A percentile compares a stretch with the other conserved stretches of the same genome.
These are phyloP conservation scores for Arthrobotrys conoides DNA, from an alignment of 2,329 filamentous ascomycete genomes.

Conservation along the genomic window DNA sequence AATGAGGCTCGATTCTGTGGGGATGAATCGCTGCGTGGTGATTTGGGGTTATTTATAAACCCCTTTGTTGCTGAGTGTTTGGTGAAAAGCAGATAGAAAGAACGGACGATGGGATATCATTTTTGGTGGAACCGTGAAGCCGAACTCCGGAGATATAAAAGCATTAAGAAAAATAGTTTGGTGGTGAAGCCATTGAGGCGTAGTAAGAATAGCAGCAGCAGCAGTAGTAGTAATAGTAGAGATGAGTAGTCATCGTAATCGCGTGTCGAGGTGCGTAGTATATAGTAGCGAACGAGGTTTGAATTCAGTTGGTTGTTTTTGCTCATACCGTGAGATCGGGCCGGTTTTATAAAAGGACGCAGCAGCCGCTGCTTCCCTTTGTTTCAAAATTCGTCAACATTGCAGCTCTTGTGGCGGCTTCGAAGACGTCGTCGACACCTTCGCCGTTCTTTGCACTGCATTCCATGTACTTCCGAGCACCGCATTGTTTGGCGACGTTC, in stretches of 20 bases:
- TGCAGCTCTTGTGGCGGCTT: constrained; percentile 93
- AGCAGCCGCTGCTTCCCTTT: constrained; percentile 85
- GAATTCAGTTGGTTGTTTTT: not conserved
- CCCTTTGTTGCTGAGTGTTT: not conserved
- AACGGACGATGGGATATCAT: constrained; percentile 58
- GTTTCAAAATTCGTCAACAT: constrained; percentile 84
- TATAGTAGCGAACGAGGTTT: not conserved
- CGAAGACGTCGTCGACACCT: constrained; percentile 98
- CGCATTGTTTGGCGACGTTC: constrained; percentile 84
- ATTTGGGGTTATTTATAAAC: not conserved
- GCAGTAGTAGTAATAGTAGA: not conserved
- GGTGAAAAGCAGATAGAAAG: constrained; percentile 27
- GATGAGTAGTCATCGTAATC: not conserved
- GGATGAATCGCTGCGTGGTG: not conserved
- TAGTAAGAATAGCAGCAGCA: not conserved
- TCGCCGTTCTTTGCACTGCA: constrained; percentile 96
- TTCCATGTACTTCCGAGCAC: constrained; percentile 94
- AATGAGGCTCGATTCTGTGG: not conserved
- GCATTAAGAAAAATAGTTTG: constrained; percentile 8
- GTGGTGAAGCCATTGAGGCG: constrained; percentile 13
- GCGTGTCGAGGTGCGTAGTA: constrained; percentile 3
- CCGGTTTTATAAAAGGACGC: constrained; percentile 82
- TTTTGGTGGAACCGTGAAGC: constrained; percentile 45
- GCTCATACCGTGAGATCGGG: not conserved
- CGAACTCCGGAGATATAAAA: constrained; percentile 55